These are phyloP conservation scores for Pyrus communis DNA, from an alignment of 306 rosid genomes.

Conservation along the genomic window DNA sequence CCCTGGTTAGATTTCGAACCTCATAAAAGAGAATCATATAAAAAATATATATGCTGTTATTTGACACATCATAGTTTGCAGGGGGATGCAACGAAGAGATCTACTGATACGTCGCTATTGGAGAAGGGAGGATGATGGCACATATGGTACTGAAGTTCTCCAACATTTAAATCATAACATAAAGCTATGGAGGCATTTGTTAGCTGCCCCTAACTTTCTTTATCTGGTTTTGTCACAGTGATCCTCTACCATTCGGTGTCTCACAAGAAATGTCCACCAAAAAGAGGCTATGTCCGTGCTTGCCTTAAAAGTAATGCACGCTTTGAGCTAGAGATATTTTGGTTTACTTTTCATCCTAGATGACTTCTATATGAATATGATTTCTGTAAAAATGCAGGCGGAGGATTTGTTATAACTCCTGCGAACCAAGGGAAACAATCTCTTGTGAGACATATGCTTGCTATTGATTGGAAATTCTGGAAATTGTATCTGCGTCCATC, in stretches of 20 bases:
- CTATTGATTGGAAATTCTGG: constrained; percentile 91
- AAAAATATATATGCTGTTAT: background rate
- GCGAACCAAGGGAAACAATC: constrained; percentile 63
- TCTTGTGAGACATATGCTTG: constrained; percentile 82
- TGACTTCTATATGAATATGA: background rate
- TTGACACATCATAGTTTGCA: constrained; percentile 27
- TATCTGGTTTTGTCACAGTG: constrained; percentile 45
- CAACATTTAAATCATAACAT: background rate
- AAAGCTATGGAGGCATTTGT: constrained; percentile 1
- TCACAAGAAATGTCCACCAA: constrained; percentile 62
- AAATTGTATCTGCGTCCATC: constrained; percentile 58
- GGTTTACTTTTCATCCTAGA: background rate
- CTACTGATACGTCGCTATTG: constrained; percentile 70
- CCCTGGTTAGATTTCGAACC: constrained; percentile 58
- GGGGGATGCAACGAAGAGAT: constrained; percentile 89
- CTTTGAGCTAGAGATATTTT: constrained; percentile 26
- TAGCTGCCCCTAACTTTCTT: constrained; percentile 8
- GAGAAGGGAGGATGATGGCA: constrained; percentile 96
- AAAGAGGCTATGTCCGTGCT: constrained; percentile 75
- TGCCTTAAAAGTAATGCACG: constrained; percentile 87
- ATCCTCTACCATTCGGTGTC: constrained; percentile 66
- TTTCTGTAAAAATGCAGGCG: constrained; percentile 41
- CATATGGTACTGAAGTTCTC: constrained; percentile 55
- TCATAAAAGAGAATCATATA: background rate
- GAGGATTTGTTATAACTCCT: constrained; percentile 84